phyloP scores from a whole-genome alignment of 129 eudicot genomes.

The Flaveria trinervia region DNA sequence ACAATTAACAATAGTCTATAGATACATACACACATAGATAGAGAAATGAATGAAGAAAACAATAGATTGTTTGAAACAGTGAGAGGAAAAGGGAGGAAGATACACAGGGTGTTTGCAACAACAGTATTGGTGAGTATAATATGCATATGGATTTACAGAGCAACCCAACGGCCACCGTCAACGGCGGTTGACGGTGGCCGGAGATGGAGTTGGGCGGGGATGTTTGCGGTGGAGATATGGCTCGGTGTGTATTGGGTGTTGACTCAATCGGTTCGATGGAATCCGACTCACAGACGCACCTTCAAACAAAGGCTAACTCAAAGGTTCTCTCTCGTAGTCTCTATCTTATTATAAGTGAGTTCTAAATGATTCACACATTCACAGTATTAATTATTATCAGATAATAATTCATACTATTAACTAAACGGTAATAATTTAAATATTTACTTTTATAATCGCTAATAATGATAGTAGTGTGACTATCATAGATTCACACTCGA shows the following conservation, averaged over 20 bases:
- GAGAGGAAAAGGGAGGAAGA: constrained; percentile 40
- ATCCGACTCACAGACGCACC: constrained; percentile 49
- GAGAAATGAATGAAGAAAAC: constrained; percentile 17
- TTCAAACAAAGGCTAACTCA: constrained; percentile 60
- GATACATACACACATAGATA: background rate
- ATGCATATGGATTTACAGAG: constrained; percentile 61
- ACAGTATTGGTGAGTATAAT: constrained; percentile 44
- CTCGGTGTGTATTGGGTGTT: constrained; percentile 73
- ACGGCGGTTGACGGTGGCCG: constrained; percentile 15
- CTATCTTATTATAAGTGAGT: no score
- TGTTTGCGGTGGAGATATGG: constrained; percentile 64
- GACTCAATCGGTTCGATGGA: constrained; percentile 73
- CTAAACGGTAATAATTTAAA: no score
- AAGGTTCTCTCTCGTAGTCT: constrained; percentile 23
- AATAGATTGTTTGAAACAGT: constrained; percentile 48
- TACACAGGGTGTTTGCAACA: constrained; percentile 45
- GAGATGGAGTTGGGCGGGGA: constrained; percentile 40
- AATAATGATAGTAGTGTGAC: no score
- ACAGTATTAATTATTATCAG: no score
- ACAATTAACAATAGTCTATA: no score
- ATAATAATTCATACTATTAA: no score
- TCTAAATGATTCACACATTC: no score
- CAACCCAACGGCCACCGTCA: constrained; percentile 31
- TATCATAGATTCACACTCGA: no score
- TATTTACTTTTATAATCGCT: no score